These are phyloP conservation scores for Pseudomonodictys pantanalensis DNA, from an alignment of 495 filamentous ascomycete genomes.

Conservation along the genomic window DNA sequence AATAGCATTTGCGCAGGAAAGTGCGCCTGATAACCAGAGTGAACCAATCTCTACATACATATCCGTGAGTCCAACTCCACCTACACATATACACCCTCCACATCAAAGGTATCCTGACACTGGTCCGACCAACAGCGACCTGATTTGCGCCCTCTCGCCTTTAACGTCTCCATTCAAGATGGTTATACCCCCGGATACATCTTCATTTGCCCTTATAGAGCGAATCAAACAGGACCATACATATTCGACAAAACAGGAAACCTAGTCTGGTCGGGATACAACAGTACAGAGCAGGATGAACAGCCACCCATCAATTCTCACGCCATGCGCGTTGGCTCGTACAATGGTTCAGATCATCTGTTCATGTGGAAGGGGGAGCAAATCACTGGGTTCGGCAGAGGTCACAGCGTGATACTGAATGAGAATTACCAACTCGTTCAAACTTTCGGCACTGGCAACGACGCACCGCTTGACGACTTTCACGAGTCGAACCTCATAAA, in stretches of 20 bases:
- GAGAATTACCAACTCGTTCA: constrained; percentile 51
- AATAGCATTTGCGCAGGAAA: neutral
- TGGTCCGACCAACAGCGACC: neutral
- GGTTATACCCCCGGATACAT: constrained; percentile 13
- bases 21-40: neutral
- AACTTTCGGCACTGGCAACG: constrained; percentile 31
- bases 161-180: neutral
- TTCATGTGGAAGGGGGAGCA: constrained; percentile 3
- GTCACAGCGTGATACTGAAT: constrained; percentile 55
- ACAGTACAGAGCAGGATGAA: neutral
- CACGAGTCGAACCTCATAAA: constrained; percentile 17
- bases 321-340: constrained; percentile 20
- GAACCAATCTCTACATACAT: neutral
- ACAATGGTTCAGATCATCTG: constrained; percentile 10
- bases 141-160: neutral
- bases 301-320: neutral
- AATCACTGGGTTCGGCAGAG: constrained; percentile 48
- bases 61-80: neutral
- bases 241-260: constrained; percentile 29
- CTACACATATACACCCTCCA: too few species aligned
- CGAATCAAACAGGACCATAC: constrained; percentile 16
- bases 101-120: too few species aligned
- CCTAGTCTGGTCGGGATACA: constrained; percentile 22
- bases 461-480: constrained; percentile 21
- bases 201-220: constrained; percentile 16